phyloP scores from a whole-genome alignment of 2,329 filamentous ascomycete genomes.

The Gnomoniopsis smithogilvyi region DNA sequence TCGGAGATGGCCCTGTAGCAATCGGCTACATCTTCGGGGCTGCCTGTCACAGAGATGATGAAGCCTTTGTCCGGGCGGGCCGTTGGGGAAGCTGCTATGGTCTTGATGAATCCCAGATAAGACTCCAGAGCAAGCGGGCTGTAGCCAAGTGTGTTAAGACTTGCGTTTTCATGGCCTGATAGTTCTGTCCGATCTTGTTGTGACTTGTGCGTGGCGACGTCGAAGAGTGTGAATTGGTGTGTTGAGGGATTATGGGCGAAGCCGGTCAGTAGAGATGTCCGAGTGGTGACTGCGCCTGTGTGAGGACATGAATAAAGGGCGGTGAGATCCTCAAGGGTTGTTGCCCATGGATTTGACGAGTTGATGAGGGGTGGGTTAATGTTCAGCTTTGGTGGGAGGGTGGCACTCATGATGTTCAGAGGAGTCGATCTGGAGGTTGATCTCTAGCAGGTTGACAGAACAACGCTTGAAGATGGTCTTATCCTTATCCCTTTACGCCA shows the following conservation, averaged over 20 bases:
- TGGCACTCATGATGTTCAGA: background rate
- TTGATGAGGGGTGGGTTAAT: slow-evolving; percentile 69
- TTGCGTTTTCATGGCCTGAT: slow-evolving; percentile 33
- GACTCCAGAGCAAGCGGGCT: slow-evolving; percentile 57
- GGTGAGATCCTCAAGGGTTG: slow-evolving; percentile 57
- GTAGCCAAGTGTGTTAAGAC: slow-evolving; percentile 72
- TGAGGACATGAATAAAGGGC: slow-evolving; percentile 57
- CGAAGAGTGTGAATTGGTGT: slow-evolving; percentile 68
- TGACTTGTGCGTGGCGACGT: slow-evolving; percentile 29
- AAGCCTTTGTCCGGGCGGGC: slow-evolving; percentile 49
- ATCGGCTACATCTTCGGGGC: slow-evolving; percentile 49
- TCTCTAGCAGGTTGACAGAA: background rate
- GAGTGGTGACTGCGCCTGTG: slow-evolving; percentile 72
- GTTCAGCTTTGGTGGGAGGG: slow-evolving; percentile 42
- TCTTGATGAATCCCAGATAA: slow-evolving; percentile 57
- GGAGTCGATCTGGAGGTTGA: no score
- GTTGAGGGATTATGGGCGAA: slow-evolving; percentile 58
- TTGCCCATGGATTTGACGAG: slow-evolving; percentile 74
- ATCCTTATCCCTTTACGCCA: background rate
- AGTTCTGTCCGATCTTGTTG: slow-evolving; percentile 11
- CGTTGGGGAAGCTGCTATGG: slow-evolving; percentile 34
- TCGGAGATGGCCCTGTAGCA: slow-evolving; percentile 51
- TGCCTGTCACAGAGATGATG: slow-evolving; percentile 70
- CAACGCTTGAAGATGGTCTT: background rate
- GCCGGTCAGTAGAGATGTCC: slow-evolving; percentile 63